phyloP scores from a whole-genome alignment of 2,329 filamentous ascomycete species.

The Fusarium sublunatum region DNA sequence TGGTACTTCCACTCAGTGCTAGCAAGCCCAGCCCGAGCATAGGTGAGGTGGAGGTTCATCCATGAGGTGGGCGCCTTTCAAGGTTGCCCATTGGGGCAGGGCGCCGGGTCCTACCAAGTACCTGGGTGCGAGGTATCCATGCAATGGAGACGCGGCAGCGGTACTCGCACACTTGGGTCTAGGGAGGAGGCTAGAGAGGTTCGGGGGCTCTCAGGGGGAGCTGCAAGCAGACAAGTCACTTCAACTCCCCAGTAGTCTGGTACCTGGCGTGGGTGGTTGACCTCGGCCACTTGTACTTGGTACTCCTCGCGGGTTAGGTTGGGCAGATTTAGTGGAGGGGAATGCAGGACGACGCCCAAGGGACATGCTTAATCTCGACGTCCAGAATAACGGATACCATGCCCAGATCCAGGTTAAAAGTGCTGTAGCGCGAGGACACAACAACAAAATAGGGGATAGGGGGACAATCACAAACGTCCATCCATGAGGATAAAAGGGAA shows the following conservation, averaged over 20 bases:
- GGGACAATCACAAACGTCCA: not conserved
- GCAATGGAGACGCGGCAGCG: conserved; percentile 37
- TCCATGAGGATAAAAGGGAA: conserved; percentile 6
- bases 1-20: conserved; percentile 29
- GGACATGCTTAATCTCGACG: conserved; percentile 2
- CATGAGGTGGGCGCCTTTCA: conserved; percentile 26
- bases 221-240: conserved; percentile 33
- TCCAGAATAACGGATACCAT: not conserved
- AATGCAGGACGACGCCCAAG: conserved; percentile 34
- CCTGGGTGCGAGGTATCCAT: conserved; percentile 39
- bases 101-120: conserved; percentile 41
- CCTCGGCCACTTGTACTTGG: conserved; percentile 30
- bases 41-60: not conserved
- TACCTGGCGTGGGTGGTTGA: conserved; percentile 35
- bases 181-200: conserved; percentile 30
- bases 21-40: conserved; percentile 14
- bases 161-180: conserved; percentile 32
- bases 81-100: conserved; percentile 35
- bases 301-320: conserved; percentile 25
- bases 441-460: conserved; percentile 22
- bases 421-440: not conserved
- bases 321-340: conserved; percentile 31
- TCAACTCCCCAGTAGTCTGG: conserved; percentile 26
- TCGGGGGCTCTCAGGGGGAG: conserved; percentile 30
- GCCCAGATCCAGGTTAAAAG: conserved; percentile 8